phyloP scores from a whole-genome alignment of 2,329 filamentous ascomycete species.

The Leptosphaerulina australis region DNA sequence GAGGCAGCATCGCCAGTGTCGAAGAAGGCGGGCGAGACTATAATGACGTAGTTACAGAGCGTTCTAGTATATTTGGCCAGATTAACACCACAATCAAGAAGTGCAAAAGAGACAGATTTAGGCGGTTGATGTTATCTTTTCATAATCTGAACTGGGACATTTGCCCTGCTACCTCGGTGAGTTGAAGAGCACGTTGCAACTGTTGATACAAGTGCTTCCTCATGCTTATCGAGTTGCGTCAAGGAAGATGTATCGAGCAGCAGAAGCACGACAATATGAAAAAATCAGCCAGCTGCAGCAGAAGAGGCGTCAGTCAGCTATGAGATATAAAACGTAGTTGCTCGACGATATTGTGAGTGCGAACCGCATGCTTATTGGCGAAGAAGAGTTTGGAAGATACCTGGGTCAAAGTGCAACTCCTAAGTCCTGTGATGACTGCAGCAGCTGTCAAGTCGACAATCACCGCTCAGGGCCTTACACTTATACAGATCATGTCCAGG shows the following conservation, averaged over 20 bases:
- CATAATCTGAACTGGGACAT: constrained; percentile 41
- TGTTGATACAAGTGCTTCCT: constrained; percentile 39
- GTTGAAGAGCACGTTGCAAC: constrained; percentile 38
- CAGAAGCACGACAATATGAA: constrained; percentile 34
- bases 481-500: constrained; percentile 34
- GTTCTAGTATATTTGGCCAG: constrained; percentile 34
- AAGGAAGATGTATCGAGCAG: constrained; percentile 32
- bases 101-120: constrained; percentile 33
- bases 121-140: constrained; percentile 37
- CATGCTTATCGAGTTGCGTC: constrained; percentile 36
- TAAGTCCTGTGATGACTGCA: constrained; percentile 11
- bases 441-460: constrained; percentile 29
- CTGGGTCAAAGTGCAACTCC: neutral
- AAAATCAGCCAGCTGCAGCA: constrained; percentile 34
- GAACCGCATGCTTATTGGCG: constrained; percentile 22
- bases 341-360: constrained; percentile 29
- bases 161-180: constrained; percentile 39
- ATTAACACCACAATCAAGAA: constrained; percentile 35
- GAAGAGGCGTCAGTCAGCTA: constrained; percentile 30
- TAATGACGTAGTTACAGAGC: constrained; percentile 39
- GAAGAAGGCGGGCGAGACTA: constrained; percentile 32
- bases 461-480: constrained; percentile 25
- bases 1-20: constrained; percentile 33
- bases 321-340: constrained; percentile 36
- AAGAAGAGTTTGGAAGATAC: constrained; percentile 5